Base-by-base conservation (phyloP, 805 yeast genomes). In the Yarrowia porcina region DNA sequence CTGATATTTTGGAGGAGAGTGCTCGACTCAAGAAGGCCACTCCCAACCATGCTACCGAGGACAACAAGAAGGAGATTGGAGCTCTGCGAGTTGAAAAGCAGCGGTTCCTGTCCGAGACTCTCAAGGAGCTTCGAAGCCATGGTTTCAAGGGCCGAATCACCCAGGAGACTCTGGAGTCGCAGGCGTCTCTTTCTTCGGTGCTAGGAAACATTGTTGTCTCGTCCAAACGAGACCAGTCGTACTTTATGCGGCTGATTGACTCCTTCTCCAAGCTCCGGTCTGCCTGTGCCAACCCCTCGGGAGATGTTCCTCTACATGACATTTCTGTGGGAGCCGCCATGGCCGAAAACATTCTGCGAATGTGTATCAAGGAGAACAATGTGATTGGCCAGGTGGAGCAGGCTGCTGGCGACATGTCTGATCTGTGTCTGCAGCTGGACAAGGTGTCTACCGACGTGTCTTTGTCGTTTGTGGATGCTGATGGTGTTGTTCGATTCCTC, bases 31-130 rank as follows among this genome's bases (percentile, higher is more conserved):
- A 84, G 61, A 78, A 82, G 28, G 96, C 89, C 67, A 94, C 99
- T 0, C 99, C 99, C 1, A 74, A 76, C 1, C 80, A 76, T 2
- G 77, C 80, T 67, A 86, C 82, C 4, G 90, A 92, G 61, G 96
- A 88, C 38, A 85, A 83, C 66, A 90, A 91, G 75, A 88, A 88
- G 71, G 70, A 77, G 0, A 74, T 87, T 38, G 86, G 91, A 1
- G 80, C 90, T 7, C 77, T 94, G 73, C 89, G 87, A 69, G 80
- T 86, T n/a, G 93, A 90, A 69, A 94, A 94, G 74, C 79, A 86
- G 65, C 88, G 87, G 67, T 74, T 91, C 7, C 76, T 96, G 61
- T 88, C 94, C 74, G 90, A 86, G 64, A 82, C 91, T 0, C 74
- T 94, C 65, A 84, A 85, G 66, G 94, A 89, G 67, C 75, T 93